These are phyloP conservation scores for Entomophthora muscae DNA, from an alignment of 371 early-diverging fungal genomes.

Conservation along the genomic window DNA sequence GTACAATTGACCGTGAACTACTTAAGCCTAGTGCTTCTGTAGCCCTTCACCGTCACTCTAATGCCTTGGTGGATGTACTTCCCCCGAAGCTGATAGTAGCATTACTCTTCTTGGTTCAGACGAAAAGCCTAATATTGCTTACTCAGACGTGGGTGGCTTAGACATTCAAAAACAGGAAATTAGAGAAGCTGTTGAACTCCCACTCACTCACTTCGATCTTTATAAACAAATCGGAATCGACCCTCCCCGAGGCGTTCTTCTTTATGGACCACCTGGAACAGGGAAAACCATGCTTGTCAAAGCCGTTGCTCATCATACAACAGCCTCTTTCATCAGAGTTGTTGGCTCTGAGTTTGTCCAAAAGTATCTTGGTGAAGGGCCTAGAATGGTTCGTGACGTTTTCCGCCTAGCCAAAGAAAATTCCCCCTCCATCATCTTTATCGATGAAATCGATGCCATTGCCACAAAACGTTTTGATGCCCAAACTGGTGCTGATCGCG, in stretches of 20 bases:
- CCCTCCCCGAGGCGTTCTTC: constrained; percentile 96
- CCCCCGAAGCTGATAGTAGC: constrained; percentile 94
- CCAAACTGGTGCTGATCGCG: constrained; percentile 98
- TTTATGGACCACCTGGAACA: constrained; percentile 97
- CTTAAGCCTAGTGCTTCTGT: constrained; percentile 96
- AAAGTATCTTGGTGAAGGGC: constrained; percentile 99
- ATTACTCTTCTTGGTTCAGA: constrained; percentile 90
- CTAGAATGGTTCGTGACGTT: constrained; percentile 99
- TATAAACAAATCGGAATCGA: constrained; percentile 99
- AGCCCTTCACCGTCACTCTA: constrained; percentile 97
- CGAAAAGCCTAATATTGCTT: constrained; percentile 94
- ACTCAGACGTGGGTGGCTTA: constrained; percentile 97
- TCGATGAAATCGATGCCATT: constrained; percentile 99
- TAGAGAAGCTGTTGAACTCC: constrained; percentile 98
- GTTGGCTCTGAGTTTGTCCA: constrained; percentile 99
- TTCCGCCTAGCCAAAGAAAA: constrained; percentile 98
- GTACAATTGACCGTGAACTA: constrained; percentile 96
- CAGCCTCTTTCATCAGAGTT: constrained; percentile 97
- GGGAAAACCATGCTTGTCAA: constrained; percentile 99
- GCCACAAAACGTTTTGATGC: constrained; percentile 99
- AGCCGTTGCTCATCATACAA: constrained; percentile 99
- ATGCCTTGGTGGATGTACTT: constrained; percentile 90
- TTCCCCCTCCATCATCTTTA: constrained; percentile 99
- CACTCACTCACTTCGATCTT: constrained; percentile 97
- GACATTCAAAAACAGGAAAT: constrained; percentile 99